Percentiles rank a stretch among this genome's conserved stretches.
These are phyloP conservation scores for Ligustrum vulgare DNA, from an alignment of 257 asterid species.

Conservation along the genomic window DNA sequence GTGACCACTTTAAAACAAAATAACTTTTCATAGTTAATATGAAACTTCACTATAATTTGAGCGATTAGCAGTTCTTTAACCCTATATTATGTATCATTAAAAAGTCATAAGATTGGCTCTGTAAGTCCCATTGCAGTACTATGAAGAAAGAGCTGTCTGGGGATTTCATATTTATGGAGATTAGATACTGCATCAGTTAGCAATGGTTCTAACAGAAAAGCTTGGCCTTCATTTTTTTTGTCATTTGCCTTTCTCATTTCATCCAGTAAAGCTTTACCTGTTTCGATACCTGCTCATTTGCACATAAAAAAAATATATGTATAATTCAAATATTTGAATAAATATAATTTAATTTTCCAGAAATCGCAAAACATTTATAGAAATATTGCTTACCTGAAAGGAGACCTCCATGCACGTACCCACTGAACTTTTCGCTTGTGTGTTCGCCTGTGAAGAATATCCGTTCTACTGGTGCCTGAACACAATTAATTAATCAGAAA, in stretches of 20 bases:
- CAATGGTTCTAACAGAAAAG: constrained; percentile 58
- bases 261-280: constrained; percentile 56
- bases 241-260: constrained; percentile 59
- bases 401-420: constrained; percentile 92
- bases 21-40: no score
- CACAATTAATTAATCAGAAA: background rate
- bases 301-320: background rate
- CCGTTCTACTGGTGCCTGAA: constrained; percentile 90
- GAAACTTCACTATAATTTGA: no score
- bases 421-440: constrained; percentile 82
- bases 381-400: constrained; percentile 60
- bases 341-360: background rate
- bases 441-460: constrained; percentile 91
- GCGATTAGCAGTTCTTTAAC: no score
- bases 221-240: constrained; percentile 44
- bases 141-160: constrained; percentile 51
- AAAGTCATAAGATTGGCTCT: constrained; percentile 57
- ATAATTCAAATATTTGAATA: background rate
- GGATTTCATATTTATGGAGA: constrained; percentile 58
- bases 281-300: constrained; percentile 67
- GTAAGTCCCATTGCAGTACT: constrained; percentile 44
- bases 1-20: no score
- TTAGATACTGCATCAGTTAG: constrained; percentile 55
- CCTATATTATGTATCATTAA: no score
- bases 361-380: background rate